Conservation (phyloP, 2,329 filamentous ascomycete genomes). For the Hypomyces rosellus region DNA sequence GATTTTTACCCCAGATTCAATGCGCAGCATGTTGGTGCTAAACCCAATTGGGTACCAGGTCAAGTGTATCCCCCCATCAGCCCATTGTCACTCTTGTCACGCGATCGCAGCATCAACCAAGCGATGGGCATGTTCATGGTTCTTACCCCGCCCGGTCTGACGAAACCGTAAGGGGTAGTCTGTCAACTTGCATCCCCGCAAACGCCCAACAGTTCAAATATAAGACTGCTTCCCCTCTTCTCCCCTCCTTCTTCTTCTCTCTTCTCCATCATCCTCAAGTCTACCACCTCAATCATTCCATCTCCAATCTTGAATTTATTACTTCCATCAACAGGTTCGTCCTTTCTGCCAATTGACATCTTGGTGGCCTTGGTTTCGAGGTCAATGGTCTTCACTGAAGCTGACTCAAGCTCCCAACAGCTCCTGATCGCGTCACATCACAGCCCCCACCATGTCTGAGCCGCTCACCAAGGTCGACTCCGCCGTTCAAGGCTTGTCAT, state of each 20-base stretch:
- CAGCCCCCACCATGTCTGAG: constrained; percentile 32
- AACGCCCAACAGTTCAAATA: constrained; percentile 22
- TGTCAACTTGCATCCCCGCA: constrained; percentile 3
- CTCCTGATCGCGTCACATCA: constrained; percentile 3
- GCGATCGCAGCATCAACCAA: constrained; percentile 7
- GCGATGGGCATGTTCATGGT: constrained; percentile 5
- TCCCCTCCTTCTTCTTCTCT: constrained; percentile 18
- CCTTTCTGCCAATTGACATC: background rate
- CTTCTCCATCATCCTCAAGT: constrained; percentile 21
- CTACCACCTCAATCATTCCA: constrained; percentile 18
- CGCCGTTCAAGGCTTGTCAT: constrained; percentile 71
- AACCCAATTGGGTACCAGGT: constrained; percentile 11
- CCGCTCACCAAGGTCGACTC: constrained; percentile 87
- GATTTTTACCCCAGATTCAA: constrained; percentile 11
- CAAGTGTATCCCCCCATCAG: constrained; percentile 1
- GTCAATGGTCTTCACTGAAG: background rate
- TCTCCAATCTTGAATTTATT: background rate
- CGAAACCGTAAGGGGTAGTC: constrained; percentile 26
- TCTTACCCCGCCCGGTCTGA: constrained; percentile 41
- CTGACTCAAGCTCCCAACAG: constrained; percentile 1
- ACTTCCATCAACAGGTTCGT: constrained; percentile 10
- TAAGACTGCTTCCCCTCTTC: constrained; percentile 26
- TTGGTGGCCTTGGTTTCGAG: constrained; percentile 1
- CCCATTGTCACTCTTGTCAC: constrained; percentile 13
- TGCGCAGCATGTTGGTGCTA: constrained; percentile 5